Conservation (phyloP, 441 rosid genomes). For the Pelargonium citronellum region DNA sequence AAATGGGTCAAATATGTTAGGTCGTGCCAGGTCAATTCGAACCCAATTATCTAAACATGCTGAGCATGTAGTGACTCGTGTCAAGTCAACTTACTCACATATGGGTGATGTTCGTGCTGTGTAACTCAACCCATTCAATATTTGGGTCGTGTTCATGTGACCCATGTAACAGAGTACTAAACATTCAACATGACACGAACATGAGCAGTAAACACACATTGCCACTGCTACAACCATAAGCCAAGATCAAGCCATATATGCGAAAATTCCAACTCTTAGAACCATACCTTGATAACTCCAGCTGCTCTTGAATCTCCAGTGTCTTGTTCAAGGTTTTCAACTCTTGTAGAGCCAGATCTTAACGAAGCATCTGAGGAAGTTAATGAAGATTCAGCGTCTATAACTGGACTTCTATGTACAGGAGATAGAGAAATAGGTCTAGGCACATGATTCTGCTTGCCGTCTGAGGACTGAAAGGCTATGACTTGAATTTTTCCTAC, state of each 20-base stretch:
- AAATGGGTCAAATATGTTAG: no score
- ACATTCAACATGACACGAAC: no score
- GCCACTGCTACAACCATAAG: not conserved
- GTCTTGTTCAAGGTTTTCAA: conserved; percentile 52
- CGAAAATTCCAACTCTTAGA: conserved; percentile 8
- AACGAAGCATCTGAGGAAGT: conserved; percentile 54
- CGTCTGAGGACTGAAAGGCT: conserved; percentile 93
- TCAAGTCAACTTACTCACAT: no score
- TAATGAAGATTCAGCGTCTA: conserved; percentile 68
- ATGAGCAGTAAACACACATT: no score
- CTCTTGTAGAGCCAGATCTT: conserved; percentile 44
- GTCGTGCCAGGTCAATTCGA: no score
- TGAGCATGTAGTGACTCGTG: no score
- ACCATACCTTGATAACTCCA: conserved; percentile 43
- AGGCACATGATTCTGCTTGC: conserved; percentile 50
- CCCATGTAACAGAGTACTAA: no score
- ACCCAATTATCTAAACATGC: no score
- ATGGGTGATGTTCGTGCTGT: no score
- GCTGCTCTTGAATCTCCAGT: conserved; percentile 55
- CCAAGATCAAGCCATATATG: not conserved
- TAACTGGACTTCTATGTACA: conserved; percentile 45
- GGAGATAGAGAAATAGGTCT: conserved; percentile 45
- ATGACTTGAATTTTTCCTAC: conserved; percentile 95
- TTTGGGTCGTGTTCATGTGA: no score
- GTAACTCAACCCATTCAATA: no score